Percentiles rank a stretch among this genome's conserved stretches.
Conservation (phyloP, 2,329 filamentous ascomycete species). For the Beauveria scarabaeidicola region DNA sequence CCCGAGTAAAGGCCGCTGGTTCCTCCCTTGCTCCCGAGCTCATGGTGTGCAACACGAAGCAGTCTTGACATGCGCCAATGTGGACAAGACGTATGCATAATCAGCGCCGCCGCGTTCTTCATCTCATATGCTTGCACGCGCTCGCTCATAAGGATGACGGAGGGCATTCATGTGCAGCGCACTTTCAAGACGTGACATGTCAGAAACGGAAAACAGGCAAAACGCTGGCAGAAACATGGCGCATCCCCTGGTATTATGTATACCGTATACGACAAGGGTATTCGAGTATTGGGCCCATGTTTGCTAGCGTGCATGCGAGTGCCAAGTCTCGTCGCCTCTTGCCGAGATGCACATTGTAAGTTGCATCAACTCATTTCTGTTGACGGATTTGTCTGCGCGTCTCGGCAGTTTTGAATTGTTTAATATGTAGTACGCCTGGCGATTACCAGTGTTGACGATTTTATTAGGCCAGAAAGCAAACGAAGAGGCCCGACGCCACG, state of each 20-base stretch:
- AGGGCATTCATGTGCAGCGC: background rate
- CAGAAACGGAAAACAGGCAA: background rate
- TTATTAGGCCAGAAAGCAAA: background rate
- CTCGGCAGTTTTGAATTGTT: background rate
- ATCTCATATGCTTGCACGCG: background rate
- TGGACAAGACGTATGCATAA: background rate
- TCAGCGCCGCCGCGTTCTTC: no score
- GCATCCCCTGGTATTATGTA: background rate
- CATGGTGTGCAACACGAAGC: background rate
- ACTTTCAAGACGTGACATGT: constrained; percentile 1
- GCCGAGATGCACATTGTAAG: background rate
- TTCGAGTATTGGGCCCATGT: background rate
- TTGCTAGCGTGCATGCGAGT: background rate
- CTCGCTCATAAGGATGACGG: background rate
- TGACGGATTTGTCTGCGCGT: background rate
- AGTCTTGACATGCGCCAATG: background rate
- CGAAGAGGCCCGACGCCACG: background rate
- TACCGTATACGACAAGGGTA: background rate
- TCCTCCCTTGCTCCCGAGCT: background rate
- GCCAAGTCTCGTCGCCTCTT: background rate
- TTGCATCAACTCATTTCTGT: background rate
- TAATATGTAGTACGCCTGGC: background rate
- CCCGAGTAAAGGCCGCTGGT: constrained; percentile 4
- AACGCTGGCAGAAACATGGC: background rate
- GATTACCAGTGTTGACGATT: background rate